A percentile compares a stretch with the other conserved stretches of the same genome.
These are phyloP conservation scores for Solanum microdontum DNA, from an alignment of 257 asterid species.

Conservation along the genomic window DNA sequence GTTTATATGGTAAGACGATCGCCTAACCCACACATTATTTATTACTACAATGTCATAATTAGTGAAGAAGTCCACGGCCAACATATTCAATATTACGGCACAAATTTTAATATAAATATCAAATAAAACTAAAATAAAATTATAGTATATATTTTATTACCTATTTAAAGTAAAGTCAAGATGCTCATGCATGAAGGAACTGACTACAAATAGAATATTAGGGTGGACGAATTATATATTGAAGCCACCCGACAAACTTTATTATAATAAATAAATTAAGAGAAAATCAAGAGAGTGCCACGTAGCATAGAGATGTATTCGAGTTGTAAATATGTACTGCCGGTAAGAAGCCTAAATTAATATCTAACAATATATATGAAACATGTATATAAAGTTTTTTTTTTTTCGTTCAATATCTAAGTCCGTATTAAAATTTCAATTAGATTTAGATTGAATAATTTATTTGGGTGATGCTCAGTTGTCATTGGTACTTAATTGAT, in stretches of 20 bases:
- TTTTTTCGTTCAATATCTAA: too few relatives aligned
- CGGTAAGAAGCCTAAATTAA: not conserved
- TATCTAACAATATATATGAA: not conserved
- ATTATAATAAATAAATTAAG: not conserved
- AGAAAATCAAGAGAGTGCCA: not conserved
- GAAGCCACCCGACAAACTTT: not conserved
- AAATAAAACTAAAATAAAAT: too few relatives aligned
- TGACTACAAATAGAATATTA: not conserved
- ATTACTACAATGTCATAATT: not conserved
- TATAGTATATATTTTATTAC: too few relatives aligned
- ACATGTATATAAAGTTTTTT: not conserved
- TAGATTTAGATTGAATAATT: too few relatives aligned
- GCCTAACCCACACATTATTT: not conserved
- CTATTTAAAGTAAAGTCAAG: not conserved
- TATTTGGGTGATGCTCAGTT: too few relatives aligned
- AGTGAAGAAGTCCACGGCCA: not conserved
- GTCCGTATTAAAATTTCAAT: accelerated
- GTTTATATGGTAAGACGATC: not conserved
- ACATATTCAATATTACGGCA: not conserved
- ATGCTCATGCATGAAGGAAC: not conserved
- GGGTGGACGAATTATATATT: not conserved
- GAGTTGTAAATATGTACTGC: not conserved
- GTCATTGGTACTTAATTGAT: too few relatives aligned
- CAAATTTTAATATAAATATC: not conserved
- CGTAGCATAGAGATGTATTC: not conserved